Evolutionary conservation across 805 yeast genomes (phyloP), one percentile per base, ranked within the genome.

Genomic region (Ogataea minuta): DNA sequence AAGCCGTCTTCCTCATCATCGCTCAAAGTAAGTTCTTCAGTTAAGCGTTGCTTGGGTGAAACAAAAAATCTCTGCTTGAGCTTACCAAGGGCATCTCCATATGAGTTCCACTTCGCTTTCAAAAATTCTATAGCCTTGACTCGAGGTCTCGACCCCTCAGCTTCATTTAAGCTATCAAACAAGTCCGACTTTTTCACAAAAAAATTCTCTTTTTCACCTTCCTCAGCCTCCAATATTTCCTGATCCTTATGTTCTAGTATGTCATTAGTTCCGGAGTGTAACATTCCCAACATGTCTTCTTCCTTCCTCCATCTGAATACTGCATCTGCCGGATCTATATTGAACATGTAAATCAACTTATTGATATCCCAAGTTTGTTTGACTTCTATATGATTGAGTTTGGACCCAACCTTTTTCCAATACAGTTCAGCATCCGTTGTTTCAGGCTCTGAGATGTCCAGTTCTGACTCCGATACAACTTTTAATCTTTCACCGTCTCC

Each of bases 271-370:
- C 52, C 69, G 4, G 67, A 70, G 3, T 64, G 68, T 8, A 67
- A 68, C n/a, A 65, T 68, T 2, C 64, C 69, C 8, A 67, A 68
- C n/a, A 65, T 68, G 2, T 53, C 61, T 27, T 68, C 71, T 51
- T 76, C 78, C 23, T 74, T 70, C 49, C 62, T 77, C 95, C 95
- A 86, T 62, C 90, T 74, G 28, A 66, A 67, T 32, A 87, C 68
- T 23, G 75, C 93, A 47, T 84, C 93, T 1, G 65, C 69, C 0
- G 97, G 90, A 9, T 79, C 76, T 28, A 88, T 70, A 50, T 86
- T 83, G 41, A 82, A 79, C 76, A 84, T 72, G 60, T 93, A 91
- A 4, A 93, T 67, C 40, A 91, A 66, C 55, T 84, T 86, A 51
- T 82, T 80, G 45, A 91, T 77, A 60, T 91, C 86, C 90, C 95